Base-by-base conservation (phyloP, 495 filamentous ascomycete genomes). In the Xeromyces bisporus region DNA sequence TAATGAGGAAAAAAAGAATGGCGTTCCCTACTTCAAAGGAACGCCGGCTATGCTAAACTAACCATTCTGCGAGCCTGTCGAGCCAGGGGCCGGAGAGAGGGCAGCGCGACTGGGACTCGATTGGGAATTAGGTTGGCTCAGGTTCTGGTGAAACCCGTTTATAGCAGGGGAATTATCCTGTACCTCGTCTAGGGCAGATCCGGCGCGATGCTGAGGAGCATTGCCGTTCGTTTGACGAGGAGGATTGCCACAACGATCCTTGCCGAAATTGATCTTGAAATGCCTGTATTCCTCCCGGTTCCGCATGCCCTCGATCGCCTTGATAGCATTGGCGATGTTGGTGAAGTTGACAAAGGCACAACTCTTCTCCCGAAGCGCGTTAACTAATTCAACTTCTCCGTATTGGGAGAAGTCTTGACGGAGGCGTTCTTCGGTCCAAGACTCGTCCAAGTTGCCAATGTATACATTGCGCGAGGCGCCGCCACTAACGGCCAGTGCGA, bases 181-280 rank as follows among this genome's bases (percentile, higher is more conserved):
- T 1, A 75, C 73, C 23, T 71, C 71, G 45, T 51, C 75, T 50
- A 60, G 39, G 23, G 53, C 58, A 26, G 50, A 33, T 12, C 58
- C 57, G 34, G 58, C 53, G 40, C 73, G 66, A 49, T 73, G 67
- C 49, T 81, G 67, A 47, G 69, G 54, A 53, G 64, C 51, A 26
- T 54, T 56, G 36, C 64, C 64, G 34, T 65, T 65, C n/a, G 63
- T 60, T 58, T 97, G 91, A 26, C 89, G 72, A 15, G 89, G 89
- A 12, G 89, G 81, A 55, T 96, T 97, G 40, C 89, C 89, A 46
- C 89, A 97, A 31, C 89, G 72, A 53, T 97, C 89, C 60, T 97
- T 97, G 47, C 89, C 89, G 52, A 97, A 97, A 59, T 97, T 97
- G 52, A 97, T 85, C 67, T 97, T 97, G 69, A 97, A 97, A 29